These are phyloP conservation scores for Fusarium heterosporum DNA, from an alignment of 2,329 filamentous ascomycete genomes.

Conservation along the genomic window DNA sequence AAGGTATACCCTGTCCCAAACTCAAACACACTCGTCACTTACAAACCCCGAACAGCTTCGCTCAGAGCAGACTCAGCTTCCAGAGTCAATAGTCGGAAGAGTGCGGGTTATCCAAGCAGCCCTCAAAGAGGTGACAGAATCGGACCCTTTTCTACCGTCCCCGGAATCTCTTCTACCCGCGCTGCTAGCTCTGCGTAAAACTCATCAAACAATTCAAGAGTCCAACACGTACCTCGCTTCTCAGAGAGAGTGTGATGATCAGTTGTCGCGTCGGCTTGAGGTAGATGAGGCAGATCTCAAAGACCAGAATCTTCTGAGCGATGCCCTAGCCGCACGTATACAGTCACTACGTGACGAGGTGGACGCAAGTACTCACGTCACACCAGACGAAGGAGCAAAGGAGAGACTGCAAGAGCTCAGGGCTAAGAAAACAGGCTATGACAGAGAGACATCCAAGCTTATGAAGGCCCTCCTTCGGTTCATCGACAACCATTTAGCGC, in stretches of 20 bases:
- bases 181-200: slow-evolving; percentile 76
- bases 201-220: slow-evolving; percentile 72
- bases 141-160: slow-evolving; percentile 73
- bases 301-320: slow-evolving; percentile 67
- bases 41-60: slow-evolving; percentile 45
- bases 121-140: slow-evolving; percentile 71
- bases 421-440: slow-evolving; percentile 69
- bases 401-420: slow-evolving; percentile 72
- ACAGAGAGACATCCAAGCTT: slow-evolving; percentile 69
- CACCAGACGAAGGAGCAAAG: slow-evolving; percentile 69
- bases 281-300: slow-evolving; percentile 62
- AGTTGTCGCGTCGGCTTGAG: slow-evolving; percentile 61
- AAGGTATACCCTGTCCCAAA: slow-evolving; percentile 52
- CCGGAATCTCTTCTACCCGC: slow-evolving; percentile 76
- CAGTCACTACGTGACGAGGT: slow-evolving; percentile 68
- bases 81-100: slow-evolving; percentile 49
- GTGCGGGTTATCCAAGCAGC: slow-evolving; percentile 68
- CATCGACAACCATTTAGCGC: slow-evolving; percentile 75
- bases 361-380: slow-evolving; percentile 67
- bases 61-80: slow-evolving; percentile 38
- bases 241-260: slow-evolving; percentile 57
- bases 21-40: neutral
- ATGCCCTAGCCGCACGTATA: slow-evolving; percentile 68
- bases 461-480: slow-evolving; percentile 75
- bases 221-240: slow-evolving; percentile 69